Evolutionary conservation across 768 basidiomycete genomes (phyloP), one percentile per base, ranked within the genome.

Genomic region (Phanerochaete sordida): DNA sequence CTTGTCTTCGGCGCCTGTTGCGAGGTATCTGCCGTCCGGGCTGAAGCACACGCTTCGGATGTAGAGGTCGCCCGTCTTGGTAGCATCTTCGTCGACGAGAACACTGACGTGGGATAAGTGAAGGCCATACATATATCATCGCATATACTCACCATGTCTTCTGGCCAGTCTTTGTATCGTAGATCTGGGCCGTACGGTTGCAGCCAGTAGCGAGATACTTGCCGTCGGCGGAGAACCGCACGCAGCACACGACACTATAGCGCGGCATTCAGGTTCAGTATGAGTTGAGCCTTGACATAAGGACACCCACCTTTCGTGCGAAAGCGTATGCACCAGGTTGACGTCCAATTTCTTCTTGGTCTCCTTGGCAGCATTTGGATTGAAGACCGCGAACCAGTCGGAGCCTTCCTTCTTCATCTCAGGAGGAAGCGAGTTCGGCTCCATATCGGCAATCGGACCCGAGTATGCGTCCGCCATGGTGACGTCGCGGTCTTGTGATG

Each of bases 181-280:
- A 98, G 58, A 98, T 95, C 73, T 97, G 95, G 21, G 95, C 93
- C 0, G 93, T 93, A 44, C 93, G 82, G 75, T 98, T 98, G 75
- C 95, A 98, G 13, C 96, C 96, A 3, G 96, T 98, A 30, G 96
- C 96, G 31, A 98, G 83, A 62, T 81, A 87, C 72, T 91, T 93
- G 27, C 95, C 93, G 73, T 98, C 95, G 15, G 93, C 91, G 54
- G 93, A 96, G 76, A 97, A 96, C 60, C 90, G 84, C 27, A 97
- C 94, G 68, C 95, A 97, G 67, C 95, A 92, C 9, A 90, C 88
- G 24, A 90, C 89, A 60, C 88, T 89, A 63, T 44, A 52, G 45
- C 31, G 59, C 21, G 39, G 19, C 19, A 43, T 43, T 16, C 4
- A 9, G 8, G 39, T 19, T 19, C 8, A 35, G 24, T 43, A 23